These are phyloP conservation scores for Metarhizium brunneum DNA, from an alignment of 2,329 filamentous ascomycete species.

Conservation along the genomic window DNA sequence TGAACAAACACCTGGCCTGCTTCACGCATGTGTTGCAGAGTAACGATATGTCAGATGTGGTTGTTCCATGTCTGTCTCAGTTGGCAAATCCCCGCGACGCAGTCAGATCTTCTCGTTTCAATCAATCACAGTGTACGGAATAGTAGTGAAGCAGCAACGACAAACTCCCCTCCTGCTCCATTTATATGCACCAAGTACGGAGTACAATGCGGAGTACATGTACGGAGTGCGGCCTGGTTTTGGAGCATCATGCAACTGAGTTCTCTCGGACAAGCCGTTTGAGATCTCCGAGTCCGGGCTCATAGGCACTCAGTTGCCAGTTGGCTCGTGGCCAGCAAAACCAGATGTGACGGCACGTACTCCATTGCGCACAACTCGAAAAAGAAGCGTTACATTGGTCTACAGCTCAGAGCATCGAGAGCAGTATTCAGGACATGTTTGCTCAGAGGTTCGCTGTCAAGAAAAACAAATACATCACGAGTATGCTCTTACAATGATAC, in stretches of 20 bases:
- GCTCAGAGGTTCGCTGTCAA: too few relatives aligned
- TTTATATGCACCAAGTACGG: too few relatives aligned
- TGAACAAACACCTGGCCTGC: not conserved
- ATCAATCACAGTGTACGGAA: not conserved
- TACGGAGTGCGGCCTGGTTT: not conserved
- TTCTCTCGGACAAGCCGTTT: not conserved
- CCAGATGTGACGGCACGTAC: not conserved
- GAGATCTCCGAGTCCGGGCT: not conserved
- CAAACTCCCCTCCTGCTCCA: too few relatives aligned
- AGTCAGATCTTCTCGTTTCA: not conserved
- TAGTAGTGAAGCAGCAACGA: too few relatives aligned
- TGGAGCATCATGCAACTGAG: not conserved
- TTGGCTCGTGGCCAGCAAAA: not conserved
- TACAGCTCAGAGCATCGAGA: too few relatives aligned
- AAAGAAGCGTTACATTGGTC: too few relatives aligned
- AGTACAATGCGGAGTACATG: not conserved
- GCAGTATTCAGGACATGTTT: too few relatives aligned
- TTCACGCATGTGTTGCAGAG: not conserved
- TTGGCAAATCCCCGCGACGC: not conserved
- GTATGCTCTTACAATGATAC: too few relatives aligned
- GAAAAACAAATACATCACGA: too few relatives aligned
- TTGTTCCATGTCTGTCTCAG: not conserved
- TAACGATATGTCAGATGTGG: not conserved
- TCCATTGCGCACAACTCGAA: too few relatives aligned
- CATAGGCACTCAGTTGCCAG: too few relatives aligned